These are phyloP conservation scores for Backusella parvicylindrica DNA, from an alignment of 192 early-diverging fungal species.

Conservation along the genomic window DNA sequence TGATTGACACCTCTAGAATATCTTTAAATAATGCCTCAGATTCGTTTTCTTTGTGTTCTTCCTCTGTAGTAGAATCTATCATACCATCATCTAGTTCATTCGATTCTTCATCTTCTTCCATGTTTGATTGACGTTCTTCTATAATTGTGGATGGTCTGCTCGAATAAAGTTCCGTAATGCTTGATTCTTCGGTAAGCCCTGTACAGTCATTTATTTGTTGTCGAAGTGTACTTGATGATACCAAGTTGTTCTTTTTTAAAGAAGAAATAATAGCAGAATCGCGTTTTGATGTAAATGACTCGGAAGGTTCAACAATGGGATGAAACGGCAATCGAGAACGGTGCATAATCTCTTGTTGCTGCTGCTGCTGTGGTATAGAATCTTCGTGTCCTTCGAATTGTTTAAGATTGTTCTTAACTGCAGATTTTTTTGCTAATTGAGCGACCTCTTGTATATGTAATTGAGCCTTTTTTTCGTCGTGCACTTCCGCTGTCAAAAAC, in stretches of 20 bases:
- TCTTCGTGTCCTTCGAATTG: background rate
- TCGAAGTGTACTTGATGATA: conserved; percentile 17
- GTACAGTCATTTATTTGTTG: background rate
- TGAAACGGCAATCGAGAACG: background rate
- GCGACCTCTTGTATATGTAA: conserved; percentile 15
- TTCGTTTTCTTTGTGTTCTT: background rate
- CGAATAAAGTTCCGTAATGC: background rate
- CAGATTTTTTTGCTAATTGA: conserved; percentile 10
- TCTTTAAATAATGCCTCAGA: background rate
- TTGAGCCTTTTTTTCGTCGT: background rate
- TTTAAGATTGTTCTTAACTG: conserved; percentile 26
- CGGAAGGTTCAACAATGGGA: background rate
- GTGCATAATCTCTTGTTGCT: background rate
- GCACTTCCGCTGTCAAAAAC: conserved; percentile 1
- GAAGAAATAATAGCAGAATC: conserved; percentile 15
- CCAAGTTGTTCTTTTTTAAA: conserved; percentile 11
- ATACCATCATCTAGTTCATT: background rate
- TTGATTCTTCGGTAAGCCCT: background rate
- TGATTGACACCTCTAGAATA: background rate
- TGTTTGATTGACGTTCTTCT: background rate
- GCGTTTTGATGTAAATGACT: background rate
- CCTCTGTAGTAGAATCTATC: background rate
- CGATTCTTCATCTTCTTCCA: background rate
- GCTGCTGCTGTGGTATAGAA: background rate
- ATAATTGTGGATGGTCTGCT: background rate